Evolutionary conservation across 2,329 filamentous ascomycete species (phyloP).

Genomic region (Bipolaris bicolor): DNA sequence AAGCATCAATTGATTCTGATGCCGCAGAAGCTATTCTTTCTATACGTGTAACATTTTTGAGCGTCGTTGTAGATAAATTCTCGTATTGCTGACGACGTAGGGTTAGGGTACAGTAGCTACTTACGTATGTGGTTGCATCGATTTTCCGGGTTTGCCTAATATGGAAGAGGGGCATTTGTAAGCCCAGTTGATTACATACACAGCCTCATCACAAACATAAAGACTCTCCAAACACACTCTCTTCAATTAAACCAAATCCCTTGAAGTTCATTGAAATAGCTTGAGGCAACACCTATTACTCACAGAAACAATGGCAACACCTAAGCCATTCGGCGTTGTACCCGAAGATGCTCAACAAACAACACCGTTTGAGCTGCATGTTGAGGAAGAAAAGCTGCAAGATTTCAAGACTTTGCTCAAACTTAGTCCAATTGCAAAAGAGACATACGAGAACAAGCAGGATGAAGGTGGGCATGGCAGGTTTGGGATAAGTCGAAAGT

Average conservation of each 20-base stretch:
- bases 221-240: neutral
- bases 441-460: slow-evolving; percentile 38
- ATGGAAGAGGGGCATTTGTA: slow-evolving; percentile 7
- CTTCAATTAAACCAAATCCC: neutral
- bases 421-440: slow-evolving; percentile 39
- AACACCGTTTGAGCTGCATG: slow-evolving; percentile 33
- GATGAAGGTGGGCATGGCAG: slow-evolving; percentile 34
- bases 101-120: too few species aligned
- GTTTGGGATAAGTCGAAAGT: slow-evolving; percentile 41
- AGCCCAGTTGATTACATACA: neutral
- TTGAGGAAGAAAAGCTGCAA: slow-evolving; percentile 37
- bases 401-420: slow-evolving; percentile 39
- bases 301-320: slow-evolving; percentile 22
- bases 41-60: too few species aligned
- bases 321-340: slow-evolving; percentile 23
- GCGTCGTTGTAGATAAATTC: too few species aligned
- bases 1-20: too few species aligned
- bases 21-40: too few species aligned
- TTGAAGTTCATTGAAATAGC: neutral
- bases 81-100: too few species aligned
- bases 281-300: neutral
- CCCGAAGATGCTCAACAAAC: slow-evolving; percentile 24
- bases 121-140: too few species aligned
- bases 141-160: neutral
- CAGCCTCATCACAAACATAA: neutral